Percentiles rank a stretch among this genome's conserved stretches.
Evolutionary conservation across 768 basidiomycete genomes (phyloP).

Genomic region (Suillus tomentosus): DNA sequence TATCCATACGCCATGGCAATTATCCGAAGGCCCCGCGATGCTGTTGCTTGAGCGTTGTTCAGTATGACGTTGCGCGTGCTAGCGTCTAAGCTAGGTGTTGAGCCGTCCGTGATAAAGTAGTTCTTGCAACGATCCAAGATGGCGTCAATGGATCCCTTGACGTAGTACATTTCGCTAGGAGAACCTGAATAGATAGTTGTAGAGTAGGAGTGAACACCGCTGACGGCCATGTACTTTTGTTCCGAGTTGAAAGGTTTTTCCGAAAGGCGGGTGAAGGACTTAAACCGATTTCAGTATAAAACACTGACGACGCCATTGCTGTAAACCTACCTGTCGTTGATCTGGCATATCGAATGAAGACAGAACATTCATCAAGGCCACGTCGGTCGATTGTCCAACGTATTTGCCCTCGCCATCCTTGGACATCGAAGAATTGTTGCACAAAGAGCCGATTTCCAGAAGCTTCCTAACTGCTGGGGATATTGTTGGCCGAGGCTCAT

Average conservation of each 20-base stretch:
- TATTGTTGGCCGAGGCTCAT: slow-evolving; percentile 44
- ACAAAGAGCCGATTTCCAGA: slow-evolving; percentile 81
- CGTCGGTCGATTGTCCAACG: slow-evolving; percentile 92
- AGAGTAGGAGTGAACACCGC: slow-evolving; percentile 58
- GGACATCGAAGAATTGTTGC: slow-evolving; percentile 78
- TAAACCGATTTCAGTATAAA: slow-evolving; percentile 10
- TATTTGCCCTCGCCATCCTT: slow-evolving; percentile 70
- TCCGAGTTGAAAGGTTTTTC: slow-evolving; percentile 95
- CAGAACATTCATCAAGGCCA: slow-evolving; percentile 84
- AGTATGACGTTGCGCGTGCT: slow-evolving; percentile 68
- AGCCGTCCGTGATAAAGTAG: slow-evolving; percentile 89
- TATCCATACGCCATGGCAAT: slow-evolving; percentile 92
- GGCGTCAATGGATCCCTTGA: slow-evolving; percentile 90
- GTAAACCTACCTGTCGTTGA: slow-evolving; percentile 60
- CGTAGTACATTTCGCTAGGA: slow-evolving; percentile 78
- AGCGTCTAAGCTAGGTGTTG: slow-evolving; percentile 77
- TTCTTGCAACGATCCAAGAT: slow-evolving; percentile 85
- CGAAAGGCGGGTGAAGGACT: slow-evolving; percentile 70
- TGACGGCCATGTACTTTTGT: slow-evolving; percentile 90
- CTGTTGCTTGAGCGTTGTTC: slow-evolving; percentile 68
- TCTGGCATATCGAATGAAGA: slow-evolving; percentile 67
- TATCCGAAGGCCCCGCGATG: slow-evolving; percentile 78
- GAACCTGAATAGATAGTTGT: slow-evolving; percentile 31
- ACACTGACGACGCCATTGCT: neutral
- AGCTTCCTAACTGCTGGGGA: slow-evolving; percentile 74